Percentiles rank a stretch among this genome's conserved stretches.
phyloP scores from a whole-genome alignment of 352 stramenopile genomes.

The Phytophthora pistaciae region DNA sequence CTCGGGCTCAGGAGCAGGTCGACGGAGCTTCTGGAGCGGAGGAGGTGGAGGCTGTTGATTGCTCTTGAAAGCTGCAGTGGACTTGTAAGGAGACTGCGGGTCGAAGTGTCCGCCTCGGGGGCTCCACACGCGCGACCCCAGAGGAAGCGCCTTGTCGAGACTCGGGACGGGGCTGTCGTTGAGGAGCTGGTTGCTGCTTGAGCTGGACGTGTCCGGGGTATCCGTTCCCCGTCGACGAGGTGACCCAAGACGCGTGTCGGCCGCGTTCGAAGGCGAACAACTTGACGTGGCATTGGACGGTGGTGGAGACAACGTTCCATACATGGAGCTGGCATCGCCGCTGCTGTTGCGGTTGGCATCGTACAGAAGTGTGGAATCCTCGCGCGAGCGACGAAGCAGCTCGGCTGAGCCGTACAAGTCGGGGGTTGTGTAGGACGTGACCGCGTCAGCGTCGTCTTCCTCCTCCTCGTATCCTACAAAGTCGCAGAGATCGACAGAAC shows the following conservation, averaged over 20 bases:
- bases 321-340: conserved; percentile 16
- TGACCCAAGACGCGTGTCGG: conserved; percentile 25
- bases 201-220: conserved; percentile 16
- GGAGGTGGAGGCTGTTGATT: conserved; percentile 3
- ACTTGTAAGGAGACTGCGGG: conserved; percentile 36
- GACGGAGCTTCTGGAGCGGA: conserved; percentile 18
- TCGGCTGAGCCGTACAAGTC: conserved; percentile 45
- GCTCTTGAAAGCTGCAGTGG: conserved; percentile 27
- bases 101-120: conserved; percentile 32
- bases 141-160: conserved; percentile 3
- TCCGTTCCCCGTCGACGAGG: conserved; percentile 20
- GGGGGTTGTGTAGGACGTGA: conserved; percentile 54
- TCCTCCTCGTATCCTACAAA: conserved; percentile 72
- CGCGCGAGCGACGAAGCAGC: conserved; percentile 27
- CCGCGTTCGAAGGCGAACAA: conserved; percentile 21
- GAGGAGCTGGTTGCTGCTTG: conserved; percentile 26
- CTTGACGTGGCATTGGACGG: conserved; percentile 13
- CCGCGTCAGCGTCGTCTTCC: conserved; percentile 35
- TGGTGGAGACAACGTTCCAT: conserved; percentile 27
- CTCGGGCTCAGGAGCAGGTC: conserved; percentile 21
- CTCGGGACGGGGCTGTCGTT: conserved; percentile 14
- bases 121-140: conserved; percentile 22
- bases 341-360: conserved; percentile 16
- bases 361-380: conserved; percentile 32
- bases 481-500: conserved; percentile 56